Evolutionary conservation across 352 stramenopile genomes (phyloP), one percentile per base, ranked within the genome.

Genomic region (Pythium grandisporangium): DNA sequence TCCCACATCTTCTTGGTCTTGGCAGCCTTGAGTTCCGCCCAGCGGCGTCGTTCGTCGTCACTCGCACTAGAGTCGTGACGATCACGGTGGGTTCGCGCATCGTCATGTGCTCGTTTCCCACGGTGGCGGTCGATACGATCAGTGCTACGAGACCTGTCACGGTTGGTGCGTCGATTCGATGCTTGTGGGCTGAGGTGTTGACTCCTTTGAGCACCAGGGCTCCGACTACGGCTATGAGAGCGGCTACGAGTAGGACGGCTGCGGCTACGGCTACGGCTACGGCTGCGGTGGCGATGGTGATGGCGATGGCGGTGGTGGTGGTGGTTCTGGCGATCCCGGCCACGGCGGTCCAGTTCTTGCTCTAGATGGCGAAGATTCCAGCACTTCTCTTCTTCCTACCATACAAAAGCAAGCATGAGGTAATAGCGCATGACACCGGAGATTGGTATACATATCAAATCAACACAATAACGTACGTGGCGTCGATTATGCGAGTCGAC

Each of bases 401-500:
- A 17, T 4, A 32, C 1, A 22, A 10, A 44, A 6, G n/a, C n/a
- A n/a, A n/a, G n/a, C n/a, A n/a, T n/a, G n/a, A n/a, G n/a, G n/a
- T n/a, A n/a, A n/a, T n/a, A n/a, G n/a, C n/a, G n/a, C 29, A 29
- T 22, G 5, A 38, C 10, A 12, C 7, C 6, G 17, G 35, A 41
- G 35, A n/a, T 12, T 11, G n/a, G 4, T 17, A 21, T 36, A n/a
- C n/a, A n/a, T 27, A n/a, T 26, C 8, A 7, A 33, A 26, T 17
- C 25, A 16, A 23, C 5, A 14, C 23, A 12, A 32, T 19, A 4
- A 21, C 48, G 32, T 55, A 67, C 58, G 41, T 84, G 68, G 1
- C 69, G 72, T 26, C 63, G 69, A 35, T 85, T 85, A 50, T 85
- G 72, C 11, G 56, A 47, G 37, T 75, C 63, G 22, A 81, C 72